Percentiles rank a stretch among this genome's conserved stretches.
Evolutionary conservation across 2,329 filamentous ascomycete species (phyloP).

Genomic region (Colletotrichum coccodes): DNA sequence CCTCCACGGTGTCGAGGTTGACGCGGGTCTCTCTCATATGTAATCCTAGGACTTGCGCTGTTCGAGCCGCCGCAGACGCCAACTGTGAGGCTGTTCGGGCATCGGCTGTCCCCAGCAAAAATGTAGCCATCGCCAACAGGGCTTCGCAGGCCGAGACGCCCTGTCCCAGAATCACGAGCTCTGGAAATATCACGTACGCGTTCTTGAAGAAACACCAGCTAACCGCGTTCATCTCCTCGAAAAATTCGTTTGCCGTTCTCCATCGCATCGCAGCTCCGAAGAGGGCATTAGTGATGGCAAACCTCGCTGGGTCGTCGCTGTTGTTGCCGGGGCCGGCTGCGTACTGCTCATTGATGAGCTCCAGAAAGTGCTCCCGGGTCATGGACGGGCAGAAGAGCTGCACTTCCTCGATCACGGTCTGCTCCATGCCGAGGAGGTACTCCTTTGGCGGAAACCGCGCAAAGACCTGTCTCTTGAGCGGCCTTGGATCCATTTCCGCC

Average conservation of each 20-base stretch:
- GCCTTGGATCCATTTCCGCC: background rate
- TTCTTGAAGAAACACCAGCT: slow-evolving; percentile 31
- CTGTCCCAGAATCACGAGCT: background rate
- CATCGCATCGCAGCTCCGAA: slow-evolving; percentile 16
- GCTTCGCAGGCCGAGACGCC: slow-evolving; percentile 17
- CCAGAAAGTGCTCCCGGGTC: background rate
- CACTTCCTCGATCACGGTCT: slow-evolving; percentile 10
- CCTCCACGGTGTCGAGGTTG: background rate
- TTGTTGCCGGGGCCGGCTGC: background rate
- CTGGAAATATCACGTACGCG: slow-evolving; percentile 12
- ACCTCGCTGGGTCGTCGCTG: background rate
- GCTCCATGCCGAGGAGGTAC: slow-evolving; percentile 7
- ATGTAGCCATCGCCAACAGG: slow-evolving; percentile 20
- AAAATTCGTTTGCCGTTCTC: slow-evolving; percentile 20
- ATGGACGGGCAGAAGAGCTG: slow-evolving; percentile 17
- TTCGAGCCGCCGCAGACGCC: slow-evolving; percentile 7
- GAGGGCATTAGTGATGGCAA: slow-evolving; percentile 12
- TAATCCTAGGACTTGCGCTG: slow-evolving; percentile 7
- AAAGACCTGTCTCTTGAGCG: background rate
- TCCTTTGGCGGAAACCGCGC: slow-evolving; percentile 3
- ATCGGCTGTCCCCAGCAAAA: slow-evolving; percentile 16
- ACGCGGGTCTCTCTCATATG: background rate
- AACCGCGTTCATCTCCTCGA: background rate
- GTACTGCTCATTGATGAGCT: slow-evolving; percentile 3
- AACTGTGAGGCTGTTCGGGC: slow-evolving; percentile 5